phyloP scores from a whole-genome alignment of 192 early-diverging fungal genomes.

The Linnemannia schmuckeri region DNA sequence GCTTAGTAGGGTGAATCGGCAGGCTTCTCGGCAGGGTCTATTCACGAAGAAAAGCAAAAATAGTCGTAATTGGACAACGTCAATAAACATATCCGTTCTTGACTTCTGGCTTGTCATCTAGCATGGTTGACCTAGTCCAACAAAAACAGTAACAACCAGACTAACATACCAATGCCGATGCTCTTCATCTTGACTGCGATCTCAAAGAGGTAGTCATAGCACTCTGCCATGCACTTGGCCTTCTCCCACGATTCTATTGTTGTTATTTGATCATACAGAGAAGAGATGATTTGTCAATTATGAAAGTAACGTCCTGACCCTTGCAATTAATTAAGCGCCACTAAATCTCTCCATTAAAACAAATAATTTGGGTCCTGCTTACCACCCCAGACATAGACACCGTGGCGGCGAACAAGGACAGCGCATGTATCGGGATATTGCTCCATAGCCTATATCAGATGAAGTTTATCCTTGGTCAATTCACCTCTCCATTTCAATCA shows the following conservation, averaged over 20 bases:
- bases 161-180: conserved; percentile 78
- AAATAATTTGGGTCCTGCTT: background rate
- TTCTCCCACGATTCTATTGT: conserved; percentile 89
- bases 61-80: background rate
- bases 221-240: conserved; percentile 98
- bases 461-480: background rate
- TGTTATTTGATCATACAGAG: background rate
- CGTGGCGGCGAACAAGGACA: conserved; percentile 94
- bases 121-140: too few species aligned
- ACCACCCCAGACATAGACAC: conserved; percentile 98
- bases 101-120: background rate
- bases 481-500: background rate
- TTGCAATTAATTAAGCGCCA: background rate
- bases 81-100: background rate
- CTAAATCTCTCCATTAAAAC: background rate
- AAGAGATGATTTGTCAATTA: background rate
- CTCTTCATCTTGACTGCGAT: conserved; percentile 94
- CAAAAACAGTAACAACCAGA: too few species aligned
- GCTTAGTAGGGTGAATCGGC: conserved; percentile 25
- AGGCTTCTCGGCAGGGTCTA: conserved; percentile 42
- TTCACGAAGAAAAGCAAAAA: background rate
- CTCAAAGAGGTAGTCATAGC: conserved; percentile 99
- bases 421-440: conserved; percentile 92
- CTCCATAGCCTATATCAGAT: conserved; percentile 75
- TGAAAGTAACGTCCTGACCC: background rate